Base-by-base conservation (phyloP, 192 early-diverging fungal genomes). In the Allomyces arbusculus region DNA sequence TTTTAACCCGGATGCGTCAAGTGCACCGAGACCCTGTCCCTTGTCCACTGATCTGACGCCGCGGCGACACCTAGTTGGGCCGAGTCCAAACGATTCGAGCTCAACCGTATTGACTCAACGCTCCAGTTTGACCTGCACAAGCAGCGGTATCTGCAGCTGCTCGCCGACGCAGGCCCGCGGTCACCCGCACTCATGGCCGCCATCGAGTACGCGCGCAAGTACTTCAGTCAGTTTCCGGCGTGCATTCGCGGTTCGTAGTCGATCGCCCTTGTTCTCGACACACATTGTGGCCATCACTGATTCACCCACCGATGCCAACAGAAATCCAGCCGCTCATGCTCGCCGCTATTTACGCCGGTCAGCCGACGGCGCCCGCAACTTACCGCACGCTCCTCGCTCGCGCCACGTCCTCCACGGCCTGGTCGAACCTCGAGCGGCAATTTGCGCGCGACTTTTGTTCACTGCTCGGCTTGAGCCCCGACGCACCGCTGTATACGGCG, bases 61-160 rank as follows among this genome's bases (percentile, higher is more conserved):
- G 25, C 7, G 33, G 64, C 24, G 66, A 10, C 19, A 5, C 23
- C 50, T 26, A 86, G 82, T 28, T 99, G 96, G 96, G 85, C 91
- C 10, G 66, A 67, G 24, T 61, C 64, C 33, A 73, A 91, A 65
- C 68, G 81, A 2, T 74, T 73, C 1, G 77, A 74, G 55, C 75
- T 97, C 55, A 73, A 76, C 40, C 73, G 69, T 20, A 67, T 73
- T 23, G 82, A 79, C 7, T 84, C 84, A 10, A 69, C 70, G 11
- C 78, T 99, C n/a, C 93, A 93, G 74, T 99, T 97, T 76, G 72
- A 81, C n/a, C 78, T 99, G 63, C 89, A 89, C 64, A 72, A 84
- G 62, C 76, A 89, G 61, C 79, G 80, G 69, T 95, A 88, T 63
- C 67, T 99, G 28, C 84, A 91, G 73, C 76, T 87, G 23, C 71